phyloP scores from a whole-genome alignment of 176 grass and related monocot species.

The Triticum aestivum region DNA sequence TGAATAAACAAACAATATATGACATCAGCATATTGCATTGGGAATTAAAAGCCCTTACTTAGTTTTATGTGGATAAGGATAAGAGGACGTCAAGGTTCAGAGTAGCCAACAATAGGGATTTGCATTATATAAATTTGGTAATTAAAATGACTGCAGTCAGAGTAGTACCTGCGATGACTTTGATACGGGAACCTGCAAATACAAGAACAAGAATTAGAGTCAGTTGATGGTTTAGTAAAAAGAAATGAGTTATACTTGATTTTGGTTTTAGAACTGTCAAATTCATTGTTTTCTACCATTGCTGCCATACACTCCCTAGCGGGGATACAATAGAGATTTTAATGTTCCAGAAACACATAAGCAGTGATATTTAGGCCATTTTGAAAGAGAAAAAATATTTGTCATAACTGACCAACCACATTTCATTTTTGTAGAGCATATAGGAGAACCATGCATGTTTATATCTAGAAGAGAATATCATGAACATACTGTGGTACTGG shows the following conservation, averaged over 20 bases:
- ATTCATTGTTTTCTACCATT: background rate
- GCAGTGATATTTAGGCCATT: too few species aligned
- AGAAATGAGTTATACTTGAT: background rate
- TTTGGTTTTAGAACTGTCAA: background rate
- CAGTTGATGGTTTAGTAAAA: background rate
- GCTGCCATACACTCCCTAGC: too few species aligned
- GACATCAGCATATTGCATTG: background rate
- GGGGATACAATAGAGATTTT: background rate
- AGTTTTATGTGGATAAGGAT: too few species aligned
- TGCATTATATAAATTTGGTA: background rate
- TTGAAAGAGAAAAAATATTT: background rate
- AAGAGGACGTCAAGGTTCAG: too few species aligned
- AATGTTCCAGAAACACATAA: background rate
- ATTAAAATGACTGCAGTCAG: background rate
- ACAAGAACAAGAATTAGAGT: too few species aligned
- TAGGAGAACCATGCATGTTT: background rate
- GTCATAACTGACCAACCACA: background rate
- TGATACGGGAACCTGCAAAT: too few species aligned
- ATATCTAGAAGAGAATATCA: background rate
- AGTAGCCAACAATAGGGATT: too few species aligned
- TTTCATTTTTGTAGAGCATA: background rate
- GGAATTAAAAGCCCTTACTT: too few species aligned
- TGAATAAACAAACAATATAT: too few species aligned
- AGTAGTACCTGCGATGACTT: too few species aligned
- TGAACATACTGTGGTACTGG: background rate